Percentiles rank a stretch among this genome's conserved stretches.
These are phyloP conservation scores for Epithemia pelagica DNA, from an alignment of 108 stramenopile genomes.

Conservation along the genomic window DNA sequence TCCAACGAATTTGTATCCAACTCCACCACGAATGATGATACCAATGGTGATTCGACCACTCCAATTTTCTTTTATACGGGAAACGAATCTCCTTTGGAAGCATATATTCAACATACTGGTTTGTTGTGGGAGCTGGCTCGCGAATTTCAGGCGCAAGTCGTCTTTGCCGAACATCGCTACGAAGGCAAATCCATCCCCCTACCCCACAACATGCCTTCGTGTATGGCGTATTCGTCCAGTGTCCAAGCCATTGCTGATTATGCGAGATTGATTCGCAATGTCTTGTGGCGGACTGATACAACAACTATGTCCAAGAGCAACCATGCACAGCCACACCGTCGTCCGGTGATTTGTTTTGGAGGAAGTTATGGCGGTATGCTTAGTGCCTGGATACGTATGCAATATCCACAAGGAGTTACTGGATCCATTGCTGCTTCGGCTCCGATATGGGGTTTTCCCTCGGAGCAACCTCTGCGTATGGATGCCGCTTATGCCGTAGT, in stretches of 20 bases:
- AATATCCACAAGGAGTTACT: conserved; percentile 73
- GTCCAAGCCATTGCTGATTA: conserved; percentile 84
- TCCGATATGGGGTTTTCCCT: conserved; percentile 42
- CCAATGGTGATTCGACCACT: not conserved
- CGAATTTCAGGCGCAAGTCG: conserved; percentile 55
- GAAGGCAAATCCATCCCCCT: conserved; percentile 59
- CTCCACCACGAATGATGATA: not conserved
- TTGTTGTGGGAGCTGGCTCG: conserved; percentile 87
- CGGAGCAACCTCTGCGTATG: conserved; percentile 12
- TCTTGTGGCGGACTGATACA: conserved; percentile 8
- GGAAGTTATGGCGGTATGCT: conserved; percentile 94
- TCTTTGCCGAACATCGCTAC: conserved; percentile 89
- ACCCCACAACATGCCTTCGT: conserved; percentile 11
- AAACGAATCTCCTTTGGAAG: conserved; percentile 78
- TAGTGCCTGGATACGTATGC: conserved; percentile 75
- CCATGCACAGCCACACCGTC: too few relatives aligned
- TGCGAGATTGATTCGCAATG: conserved; percentile 43
- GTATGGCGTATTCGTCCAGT: conserved; percentile 37
- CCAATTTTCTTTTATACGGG: conserved; percentile 80
- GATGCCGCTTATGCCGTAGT: conserved; percentile 43
- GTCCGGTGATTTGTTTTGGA: conserved; percentile 74
- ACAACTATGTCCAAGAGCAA: not conserved
- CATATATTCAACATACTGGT: conserved; percentile 83
- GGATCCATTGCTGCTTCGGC: conserved; percentile 85
- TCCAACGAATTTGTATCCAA: conserved; percentile 22